These are phyloP conservation scores for Tephrocybe sp. DNA, from an alignment of 768 basidiomycete genomes.

Conservation along the genomic window DNA sequence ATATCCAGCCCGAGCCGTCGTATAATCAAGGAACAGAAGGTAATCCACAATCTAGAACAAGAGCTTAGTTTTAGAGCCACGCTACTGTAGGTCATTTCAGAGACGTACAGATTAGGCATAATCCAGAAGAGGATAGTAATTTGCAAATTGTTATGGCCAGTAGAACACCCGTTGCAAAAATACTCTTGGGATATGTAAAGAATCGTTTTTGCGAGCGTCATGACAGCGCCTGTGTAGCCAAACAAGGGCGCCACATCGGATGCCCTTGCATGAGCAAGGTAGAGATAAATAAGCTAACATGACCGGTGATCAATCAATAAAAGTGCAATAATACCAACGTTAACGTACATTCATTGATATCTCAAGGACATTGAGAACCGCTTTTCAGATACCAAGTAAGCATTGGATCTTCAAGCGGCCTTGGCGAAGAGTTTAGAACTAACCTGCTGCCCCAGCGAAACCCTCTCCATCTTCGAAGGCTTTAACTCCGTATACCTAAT, in stretches of 20 bases:
- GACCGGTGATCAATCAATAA: constrained; percentile 9
- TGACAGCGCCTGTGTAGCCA: constrained; percentile 65
- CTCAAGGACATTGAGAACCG: constrained; percentile 72
- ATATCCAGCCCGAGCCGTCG: constrained; percentile 34
- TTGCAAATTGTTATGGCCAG: constrained; percentile 55
- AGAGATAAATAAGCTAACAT: constrained; percentile 51
- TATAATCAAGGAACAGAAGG: constrained; percentile 32
- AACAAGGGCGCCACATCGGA: constrained; percentile 57
- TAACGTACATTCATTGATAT: constrained; percentile 54
- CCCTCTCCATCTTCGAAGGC: constrained; percentile 61
- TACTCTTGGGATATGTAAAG: constrained; percentile 73
- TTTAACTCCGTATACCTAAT: constrained; percentile 68
- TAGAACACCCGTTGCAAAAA: constrained; percentile 62
- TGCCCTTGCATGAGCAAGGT: constrained; percentile 54
- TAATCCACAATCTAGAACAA: constrained; percentile 27
- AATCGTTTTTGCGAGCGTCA: constrained; percentile 76
- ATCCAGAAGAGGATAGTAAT: constrained; percentile 59
- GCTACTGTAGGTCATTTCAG: neutral
- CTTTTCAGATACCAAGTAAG: constrained; percentile 31
- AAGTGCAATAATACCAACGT: neutral
- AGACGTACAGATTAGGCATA: constrained; percentile 64
- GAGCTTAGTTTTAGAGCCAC: neutral
- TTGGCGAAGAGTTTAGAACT: constrained; percentile 11
- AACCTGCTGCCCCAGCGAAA: constrained; percentile 76
- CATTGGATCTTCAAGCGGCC: neutral